These are phyloP conservation scores for Pestalotiopsis fici DNA, from an alignment of 2,329 filamentous ascomycete genomes.

Conservation along the genomic window DNA sequence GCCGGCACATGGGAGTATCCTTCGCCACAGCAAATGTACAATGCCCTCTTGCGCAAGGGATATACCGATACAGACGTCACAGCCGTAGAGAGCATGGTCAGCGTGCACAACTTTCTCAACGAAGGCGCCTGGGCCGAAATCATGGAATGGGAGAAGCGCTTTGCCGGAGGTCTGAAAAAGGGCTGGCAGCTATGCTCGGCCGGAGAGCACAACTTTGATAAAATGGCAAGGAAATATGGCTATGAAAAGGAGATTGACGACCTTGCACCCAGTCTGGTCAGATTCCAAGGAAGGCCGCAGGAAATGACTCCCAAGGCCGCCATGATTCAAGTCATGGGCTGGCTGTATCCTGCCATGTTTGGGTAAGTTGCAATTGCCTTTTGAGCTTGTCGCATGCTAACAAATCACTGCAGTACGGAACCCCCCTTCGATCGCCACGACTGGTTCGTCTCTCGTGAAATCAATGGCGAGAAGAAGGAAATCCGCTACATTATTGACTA, in stretches of 20 bases:
- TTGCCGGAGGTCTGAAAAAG: conserved; percentile 69
- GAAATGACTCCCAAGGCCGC: conserved; percentile 91
- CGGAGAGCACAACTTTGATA: conserved; percentile 67
- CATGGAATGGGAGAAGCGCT: conserved; percentile 88
- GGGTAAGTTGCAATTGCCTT: conserved; percentile 51
- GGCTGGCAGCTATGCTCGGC: conserved; percentile 75
- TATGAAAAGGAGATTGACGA: conserved; percentile 55
- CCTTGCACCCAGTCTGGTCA: conserved; percentile 70
- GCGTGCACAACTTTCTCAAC: conserved; percentile 96
- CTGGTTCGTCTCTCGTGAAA: conserved; percentile 84
- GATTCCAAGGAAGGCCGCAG: conserved; percentile 86
- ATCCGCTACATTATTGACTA: conserved; percentile 97
- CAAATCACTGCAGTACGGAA: conserved; percentile 57
- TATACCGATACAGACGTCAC: conserved; percentile 93
- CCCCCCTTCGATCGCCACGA: conserved; percentile 96
- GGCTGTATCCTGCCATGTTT: conserved; percentile 78
- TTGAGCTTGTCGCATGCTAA: conserved; percentile 14
- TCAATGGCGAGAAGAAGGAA: conserved; percentile 70
- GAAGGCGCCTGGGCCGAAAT: conserved; percentile 98
- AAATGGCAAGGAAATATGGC: conserved; percentile 35
- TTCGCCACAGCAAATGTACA: conserved; percentile 99
- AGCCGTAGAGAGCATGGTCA: conserved; percentile 94
- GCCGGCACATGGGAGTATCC: conserved; percentile 95
- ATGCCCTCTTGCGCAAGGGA: conserved; percentile 92
- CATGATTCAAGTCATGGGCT: conserved; percentile 78